phyloP scores from a whole-genome alignment of 805 yeast species.

The Yarrowia yakushimensis region DNA sequence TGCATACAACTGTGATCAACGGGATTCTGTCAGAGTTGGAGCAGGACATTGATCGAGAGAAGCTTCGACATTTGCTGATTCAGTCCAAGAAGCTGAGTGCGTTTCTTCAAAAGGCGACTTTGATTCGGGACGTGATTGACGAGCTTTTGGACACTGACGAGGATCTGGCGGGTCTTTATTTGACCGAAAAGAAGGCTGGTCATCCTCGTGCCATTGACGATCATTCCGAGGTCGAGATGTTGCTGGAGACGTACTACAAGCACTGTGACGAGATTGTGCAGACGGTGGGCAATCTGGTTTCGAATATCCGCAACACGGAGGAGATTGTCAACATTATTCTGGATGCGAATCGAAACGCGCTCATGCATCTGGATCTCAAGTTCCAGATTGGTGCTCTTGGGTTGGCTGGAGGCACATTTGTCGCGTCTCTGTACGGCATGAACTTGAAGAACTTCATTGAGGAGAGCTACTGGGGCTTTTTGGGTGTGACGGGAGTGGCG shows the following conservation, averaged over 20 bases:
- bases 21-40: constrained; percentile 77
- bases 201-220: constrained; percentile 39
- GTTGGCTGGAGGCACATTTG: constrained; percentile 73
- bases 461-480: constrained; percentile 69
- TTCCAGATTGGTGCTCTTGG: constrained; percentile 82
- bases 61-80: constrained; percentile 70
- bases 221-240: constrained; percentile 74
- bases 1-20: constrained; percentile 70
- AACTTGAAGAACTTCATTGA: constrained; percentile 89
- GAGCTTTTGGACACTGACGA: constrained; percentile 87
- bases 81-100: constrained; percentile 81
- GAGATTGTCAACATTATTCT: constrained; percentile 88
- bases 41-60: constrained; percentile 72
- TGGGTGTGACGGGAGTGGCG: constrained; percentile 53
- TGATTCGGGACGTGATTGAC: constrained; percentile 79
- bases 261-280: constrained; percentile 94
- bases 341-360: constrained; percentile 85
- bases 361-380: constrained; percentile 81
- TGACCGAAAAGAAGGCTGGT: constrained; percentile 49
- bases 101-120: constrained; percentile 76
- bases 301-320: constrained; percentile 85
- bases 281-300: constrained; percentile 75
- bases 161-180: constrained; percentile 73
- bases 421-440: constrained; percentile 96
- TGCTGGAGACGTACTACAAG: constrained; percentile 81